Base-by-base conservation (phyloP, 2,329 filamentous ascomycete genomes). In the Aspergillus pseudoviridinutans region DNA sequence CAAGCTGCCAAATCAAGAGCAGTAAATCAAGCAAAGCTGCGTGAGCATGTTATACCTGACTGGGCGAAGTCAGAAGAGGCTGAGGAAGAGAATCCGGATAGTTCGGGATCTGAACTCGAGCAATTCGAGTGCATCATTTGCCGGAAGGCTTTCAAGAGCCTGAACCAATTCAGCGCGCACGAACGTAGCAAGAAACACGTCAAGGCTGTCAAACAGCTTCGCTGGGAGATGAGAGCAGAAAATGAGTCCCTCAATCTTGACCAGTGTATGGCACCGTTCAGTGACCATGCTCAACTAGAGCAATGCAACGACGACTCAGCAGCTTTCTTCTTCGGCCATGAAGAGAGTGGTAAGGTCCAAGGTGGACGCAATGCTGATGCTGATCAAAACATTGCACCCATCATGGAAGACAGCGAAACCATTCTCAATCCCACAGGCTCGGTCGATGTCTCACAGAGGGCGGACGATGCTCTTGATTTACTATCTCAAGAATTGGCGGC, bases 111-210 rank as follows among this genome's bases (percentile, higher is more conserved):
- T 35, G 78, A 82, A 46, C 77, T 83, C 53, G 81, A 86, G 57
- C 77, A 82, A 46, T 85, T 81, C 59, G 84, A 87, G 63, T 88
- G 85, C 62, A 82, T 87, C 35, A 83, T 82, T 6, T 88, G 85
- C 67, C 77, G 80, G 59, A 88, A 88, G 71, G 80, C 70, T 1
- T 94, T 93, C 73, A 90, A 97, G 75, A 97, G 92, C 68, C 90
- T 96, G 70, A 92, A 91, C 63, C 93, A 97, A 69, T 92, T 89
- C 59, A 87, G 95, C 67, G 88, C 89, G 3, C 94, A 99, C 68
- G 92, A 97, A 76, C 91, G 89, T 77, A 97, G 93, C 80, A 99
- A 96, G 74, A 99, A 97, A 75, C 94, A 99, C 68, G 76, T 87
- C 60, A 97, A 96, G 71, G 88, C 91, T 2, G 82, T 97, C 6